Percentiles rank a stretch among this genome's conserved stretches.
Evolutionary conservation across 2,329 filamentous ascomycete genomes (phyloP).

Genomic region (Xylaria sp.): DNA sequence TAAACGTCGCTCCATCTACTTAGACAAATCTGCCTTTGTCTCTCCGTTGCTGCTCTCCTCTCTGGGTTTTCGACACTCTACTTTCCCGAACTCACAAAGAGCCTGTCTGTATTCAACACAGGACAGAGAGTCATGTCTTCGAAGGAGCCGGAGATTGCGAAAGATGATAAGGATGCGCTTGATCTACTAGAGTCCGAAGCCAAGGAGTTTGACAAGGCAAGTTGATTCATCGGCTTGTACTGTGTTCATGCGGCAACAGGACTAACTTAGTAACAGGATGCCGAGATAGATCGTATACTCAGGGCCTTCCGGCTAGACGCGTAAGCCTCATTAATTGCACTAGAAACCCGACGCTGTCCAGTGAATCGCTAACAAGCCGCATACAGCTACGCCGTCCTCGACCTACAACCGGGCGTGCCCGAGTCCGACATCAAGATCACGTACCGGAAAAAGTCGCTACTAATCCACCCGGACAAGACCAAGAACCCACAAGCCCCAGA

Average conservation of each 20-base stretch:
- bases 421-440: slow-evolving; percentile 95
- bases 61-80: neutral
- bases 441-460: slow-evolving; percentile 97
- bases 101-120: too few relatives aligned
- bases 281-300: slow-evolving; percentile 93
- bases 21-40: neutral
- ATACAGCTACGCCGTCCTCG: slow-evolving; percentile 86
- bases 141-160: slow-evolving; percentile 55
- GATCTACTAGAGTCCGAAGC: slow-evolving; percentile 84
- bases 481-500: slow-evolving; percentile 90
- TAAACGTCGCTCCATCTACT: slow-evolving; percentile 4
- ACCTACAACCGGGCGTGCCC: slow-evolving; percentile 92
- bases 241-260: slow-evolving; percentile 3
- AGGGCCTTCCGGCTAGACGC: slow-evolving; percentile 83
- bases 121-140: slow-evolving; percentile 51
- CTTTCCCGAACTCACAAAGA: neutral
- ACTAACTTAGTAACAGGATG: slow-evolving; percentile 72
- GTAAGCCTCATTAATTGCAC: slow-evolving; percentile 51
- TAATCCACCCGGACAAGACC: slow-evolving; percentile 99
- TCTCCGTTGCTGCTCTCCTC: neutral
- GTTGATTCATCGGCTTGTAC: slow-evolving; percentile 29
- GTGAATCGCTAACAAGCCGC: slow-evolving; percentile 16
- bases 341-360: neutral
- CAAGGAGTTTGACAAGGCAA: slow-evolving; percentile 90
- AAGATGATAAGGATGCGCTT: slow-evolving; percentile 76